Evolutionary conservation across 441 rosid species (phyloP), one percentile per base, ranked within the genome.

Genomic region (Gossypium gossypioides): DNA sequence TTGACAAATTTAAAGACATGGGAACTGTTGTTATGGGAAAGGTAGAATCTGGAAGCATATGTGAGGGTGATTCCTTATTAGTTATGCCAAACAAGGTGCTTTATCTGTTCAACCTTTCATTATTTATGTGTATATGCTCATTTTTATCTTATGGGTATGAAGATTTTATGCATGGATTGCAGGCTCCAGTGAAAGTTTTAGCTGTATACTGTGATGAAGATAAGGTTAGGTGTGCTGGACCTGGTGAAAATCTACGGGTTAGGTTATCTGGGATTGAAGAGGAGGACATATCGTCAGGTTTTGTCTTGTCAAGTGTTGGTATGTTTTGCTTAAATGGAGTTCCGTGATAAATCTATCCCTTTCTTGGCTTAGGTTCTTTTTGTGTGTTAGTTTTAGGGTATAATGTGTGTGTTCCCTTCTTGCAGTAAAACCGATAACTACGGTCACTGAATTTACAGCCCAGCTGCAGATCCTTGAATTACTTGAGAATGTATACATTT

Each of bases 21-120:
- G 99, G 99, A 72, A 94, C 99, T 46, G 94, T 90, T 81, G 90
- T 90, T 40, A 94, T 94, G 99, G 99, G 99, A 51, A 94, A 92
- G 78, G 88, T 89, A 34, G 99, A 95, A 86, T 87, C 91, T 71
- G 99, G 99, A 50, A 95, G 87, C 78, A 81, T 91, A 56, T 64
- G 78, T 22, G 99, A 95, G 83, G 97, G 98, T 24, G 97, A 92
- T 78, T 74, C 98, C 67, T 72, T 95, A 86, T 8, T 89, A 79
- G 78, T 95, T 74, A 91, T 95, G 99, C 99, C 99, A 51, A 92
- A 92, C 81, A 95, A 89, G 97, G 99, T 95, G 51, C 67, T 58
- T 72, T 8, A 16, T 75, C 40, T 42, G 21, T 27, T 13, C 9
- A 12, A 34, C 3, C 25, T 40, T 25, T 24, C 19, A 54, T 18